A percentile compares a stretch with the other conserved stretches of the same genome.
These are phyloP conservation scores for Sphenostylis stenocarpa DNA, from an alignment of 306 rosid species.

Conservation along the genomic window DNA sequence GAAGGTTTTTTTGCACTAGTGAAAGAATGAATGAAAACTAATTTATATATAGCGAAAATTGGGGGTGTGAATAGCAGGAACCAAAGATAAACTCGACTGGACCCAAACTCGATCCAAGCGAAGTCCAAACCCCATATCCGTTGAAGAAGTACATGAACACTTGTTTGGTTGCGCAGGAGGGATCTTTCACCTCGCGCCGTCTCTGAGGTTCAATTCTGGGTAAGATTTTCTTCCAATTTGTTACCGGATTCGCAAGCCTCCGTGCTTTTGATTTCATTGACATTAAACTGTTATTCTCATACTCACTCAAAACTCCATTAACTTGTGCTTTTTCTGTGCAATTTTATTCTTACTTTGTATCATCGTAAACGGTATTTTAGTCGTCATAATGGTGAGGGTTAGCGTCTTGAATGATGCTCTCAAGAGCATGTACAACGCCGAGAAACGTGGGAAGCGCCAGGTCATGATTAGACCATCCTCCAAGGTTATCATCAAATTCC, in stretches of 20 bases:
- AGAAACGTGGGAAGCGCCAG: slow-evolving; percentile 41
- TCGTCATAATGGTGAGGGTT: slow-evolving; percentile 40
- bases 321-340: too few species aligned
- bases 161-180: not conserved
- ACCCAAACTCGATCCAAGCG: too few species aligned
- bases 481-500: slow-evolving; percentile 36
- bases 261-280: not conserved
- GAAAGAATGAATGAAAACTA: too few species aligned
- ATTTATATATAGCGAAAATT: too few species aligned
- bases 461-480: slow-evolving; percentile 43
- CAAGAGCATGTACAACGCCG: slow-evolving; percentile 44
- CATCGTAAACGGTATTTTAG: not conserved
- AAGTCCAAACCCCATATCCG: too few species aligned
- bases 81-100: too few species aligned
- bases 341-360: not conserved
- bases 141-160: not conserved
- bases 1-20: too few species aligned
- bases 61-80: too few species aligned
- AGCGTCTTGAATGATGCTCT: slow-evolving; percentile 46
- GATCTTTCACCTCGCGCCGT: not conserved
- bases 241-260: not conserved
- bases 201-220: not conserved
- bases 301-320: not conserved
- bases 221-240: slow-evolving; percentile 7
- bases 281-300: not conserved